These are phyloP conservation scores for Starmera dryadoides DNA, from an alignment of 805 yeast genomes.

Conservation along the genomic window DNA sequence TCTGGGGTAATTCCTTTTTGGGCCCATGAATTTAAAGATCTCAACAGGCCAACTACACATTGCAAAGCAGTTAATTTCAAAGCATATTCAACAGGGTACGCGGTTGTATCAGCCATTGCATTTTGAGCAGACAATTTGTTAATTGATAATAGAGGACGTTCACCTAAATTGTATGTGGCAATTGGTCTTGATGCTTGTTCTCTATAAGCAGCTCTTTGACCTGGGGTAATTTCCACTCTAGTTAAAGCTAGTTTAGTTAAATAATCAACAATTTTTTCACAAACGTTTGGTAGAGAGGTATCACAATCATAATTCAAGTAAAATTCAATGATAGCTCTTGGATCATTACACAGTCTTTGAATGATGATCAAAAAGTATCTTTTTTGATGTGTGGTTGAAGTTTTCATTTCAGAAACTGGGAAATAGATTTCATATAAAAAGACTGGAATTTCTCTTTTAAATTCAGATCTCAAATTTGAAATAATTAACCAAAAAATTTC, in stretches of 20 bases:
- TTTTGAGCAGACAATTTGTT: conserved; percentile 43
- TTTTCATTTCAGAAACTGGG: conserved; percentile 87
- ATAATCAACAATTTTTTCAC: conserved; percentile 76
- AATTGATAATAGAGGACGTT: conserved; percentile 72
- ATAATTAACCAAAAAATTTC: conserved; percentile 91
- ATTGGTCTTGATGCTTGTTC: conserved; percentile 48
- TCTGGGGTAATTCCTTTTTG: conserved; percentile 47
- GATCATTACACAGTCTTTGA: conserved; percentile 78
- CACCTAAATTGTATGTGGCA: conserved; percentile 65
- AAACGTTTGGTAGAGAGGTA: conserved; percentile 67
- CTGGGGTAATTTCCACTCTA: conserved; percentile 62
- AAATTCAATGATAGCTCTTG: conserved; percentile 84
- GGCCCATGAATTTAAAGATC: conserved; percentile 83
- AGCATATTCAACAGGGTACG: conserved; percentile 75
- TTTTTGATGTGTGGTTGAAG: conserved; percentile 90
- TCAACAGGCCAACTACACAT: conserved; percentile 73
- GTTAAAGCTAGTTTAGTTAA: conserved; percentile 60
- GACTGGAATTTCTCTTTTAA: conserved; percentile 90
- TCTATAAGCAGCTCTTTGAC: conserved; percentile 53
- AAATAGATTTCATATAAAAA: conserved; percentile 89
- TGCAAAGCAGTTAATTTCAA: conserved; percentile 75
- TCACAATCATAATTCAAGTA: conserved; percentile 96
- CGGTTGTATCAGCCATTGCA: conserved; percentile 48
- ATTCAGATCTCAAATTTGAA: conserved; percentile 75
- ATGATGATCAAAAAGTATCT: conserved; percentile 78